These are phyloP conservation scores for Penicillium sp. DNA, from an alignment of 2,329 filamentous ascomycete species.

Conservation along the genomic window DNA sequence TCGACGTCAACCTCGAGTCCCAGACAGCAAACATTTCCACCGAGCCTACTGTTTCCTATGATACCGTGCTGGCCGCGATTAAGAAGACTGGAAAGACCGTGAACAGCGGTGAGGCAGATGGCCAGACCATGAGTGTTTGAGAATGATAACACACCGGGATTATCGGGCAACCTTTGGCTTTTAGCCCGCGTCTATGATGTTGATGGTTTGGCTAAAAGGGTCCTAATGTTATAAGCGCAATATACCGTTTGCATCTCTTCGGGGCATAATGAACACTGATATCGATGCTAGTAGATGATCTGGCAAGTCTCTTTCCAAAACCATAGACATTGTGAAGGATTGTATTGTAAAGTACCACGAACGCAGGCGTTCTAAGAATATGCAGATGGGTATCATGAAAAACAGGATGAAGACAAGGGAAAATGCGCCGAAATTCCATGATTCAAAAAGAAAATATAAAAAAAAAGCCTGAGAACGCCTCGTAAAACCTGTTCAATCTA, in stretches of 20 bases:
- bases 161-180: neutral
- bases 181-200: neutral
- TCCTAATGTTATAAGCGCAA: neutral
- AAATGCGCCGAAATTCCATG: constrained; percentile 9
- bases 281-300: no score
- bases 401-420: neutral
- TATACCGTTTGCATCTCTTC: neutral
- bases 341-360: constrained; percentile 2
- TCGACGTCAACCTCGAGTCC: constrained; percentile 81
- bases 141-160: neutral
- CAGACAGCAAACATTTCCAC: constrained; percentile 80
- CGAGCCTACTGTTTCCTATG: constrained; percentile 68
- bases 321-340: neutral
- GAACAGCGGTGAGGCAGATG: constrained; percentile 60
- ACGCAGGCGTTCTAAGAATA: constrained; percentile 14
- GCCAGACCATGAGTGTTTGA: constrained; percentile 39
- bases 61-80: constrained; percentile 81
- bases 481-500: constrained; percentile 23
- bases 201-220: neutral
- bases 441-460: neutral
- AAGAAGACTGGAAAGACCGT: constrained; percentile 95
- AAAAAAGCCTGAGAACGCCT: neutral
- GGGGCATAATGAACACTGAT: neutral
- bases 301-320: neutral
- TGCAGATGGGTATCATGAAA: constrained; percentile 26